These are phyloP conservation scores for Suillus ampliporus DNA, from an alignment of 768 basidiomycete species.

Conservation along the genomic window DNA sequence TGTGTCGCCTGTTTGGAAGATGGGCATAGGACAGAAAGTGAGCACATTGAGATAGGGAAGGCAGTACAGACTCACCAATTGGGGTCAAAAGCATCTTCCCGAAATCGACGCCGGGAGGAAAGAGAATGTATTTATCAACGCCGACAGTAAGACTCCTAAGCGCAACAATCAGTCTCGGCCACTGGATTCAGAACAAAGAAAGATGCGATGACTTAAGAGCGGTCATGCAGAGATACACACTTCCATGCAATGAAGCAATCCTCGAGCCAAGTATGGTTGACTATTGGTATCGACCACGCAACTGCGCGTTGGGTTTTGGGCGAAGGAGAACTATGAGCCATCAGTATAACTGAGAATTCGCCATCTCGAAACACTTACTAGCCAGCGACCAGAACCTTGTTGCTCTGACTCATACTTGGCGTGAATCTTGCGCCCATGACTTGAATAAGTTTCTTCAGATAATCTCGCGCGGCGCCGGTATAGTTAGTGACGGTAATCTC, in stretches of 20 bases:
- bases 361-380: constrained; percentile 55
- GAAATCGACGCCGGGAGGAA: constrained; percentile 74
- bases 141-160: constrained; percentile 59
- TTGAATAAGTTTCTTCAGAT: constrained; percentile 81
- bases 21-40: background rate
- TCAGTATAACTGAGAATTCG: background rate
- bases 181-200: background rate
- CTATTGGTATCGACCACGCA: constrained; percentile 83
- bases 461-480: constrained; percentile 84
- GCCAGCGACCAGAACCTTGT: constrained; percentile 84
- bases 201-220: background rate
- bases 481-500: constrained; percentile 89
- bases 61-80: background rate
- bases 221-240: constrained; percentile 9
- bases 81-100: constrained; percentile 41
- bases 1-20: background rate
- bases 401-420: constrained; percentile 76
- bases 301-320: constrained; percentile 75
- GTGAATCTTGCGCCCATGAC: constrained; percentile 83
- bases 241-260: constrained; percentile 88
- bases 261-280: constrained; percentile 92
- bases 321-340: constrained; percentile 39
- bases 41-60: background rate
- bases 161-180: background rate
- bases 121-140: constrained; percentile 69